Evolutionary conservation across 2,329 filamentous ascomycete species (phyloP), one percentile per base, ranked within the genome.

Genomic region (Nemania sp.): DNA sequence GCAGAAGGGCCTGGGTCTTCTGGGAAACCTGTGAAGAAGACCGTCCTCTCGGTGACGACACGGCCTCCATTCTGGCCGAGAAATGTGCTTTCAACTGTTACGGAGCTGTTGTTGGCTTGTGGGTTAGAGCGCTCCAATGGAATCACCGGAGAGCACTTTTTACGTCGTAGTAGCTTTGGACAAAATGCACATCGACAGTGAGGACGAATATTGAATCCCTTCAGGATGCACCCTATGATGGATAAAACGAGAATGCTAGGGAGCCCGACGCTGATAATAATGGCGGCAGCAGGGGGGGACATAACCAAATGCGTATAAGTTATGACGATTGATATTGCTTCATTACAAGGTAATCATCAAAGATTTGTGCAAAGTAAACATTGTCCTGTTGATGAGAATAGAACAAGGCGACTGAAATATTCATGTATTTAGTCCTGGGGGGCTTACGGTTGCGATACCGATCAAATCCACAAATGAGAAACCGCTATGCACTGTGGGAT

Each of bases 201-300:
- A 21, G 25, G 52, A 25, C 21, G 32, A 15, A 72, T 63, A 35
- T 72, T 50, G 57, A 72, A 72, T 40, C 65, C 71, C 42, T 67
- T 69, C 57, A 73, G 65, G 42, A 68, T 67, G 21, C 67, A 69
- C 9, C 65, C 61, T 60, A 74, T 65, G 65, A 81, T 64, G 40
- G 75, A 70, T n/a, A 77, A 56, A 54, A 74, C 70, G 39, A 79
- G 68, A 39, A 74, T 66, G 55, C 69, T 69, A 40, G 78, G 73
- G 47, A 80, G 62, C 6, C 65, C 53, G 32, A 66, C 60, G 42
- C 67, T 64, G 51, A 65, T 51, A 62, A 53, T 63, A 40, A 72
- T 67, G 29, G 65, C 61, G 29, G 65, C 61, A 54, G 68, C 67
- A 58, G 64, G 67, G 59, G 66, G 61, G 48, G 62, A 15, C 70